Percentiles rank a stretch among this genome's conserved stretches.
Conservation (phyloP, 1,284 basidiomycete species). For the Boletus nobilissimus region DNA sequence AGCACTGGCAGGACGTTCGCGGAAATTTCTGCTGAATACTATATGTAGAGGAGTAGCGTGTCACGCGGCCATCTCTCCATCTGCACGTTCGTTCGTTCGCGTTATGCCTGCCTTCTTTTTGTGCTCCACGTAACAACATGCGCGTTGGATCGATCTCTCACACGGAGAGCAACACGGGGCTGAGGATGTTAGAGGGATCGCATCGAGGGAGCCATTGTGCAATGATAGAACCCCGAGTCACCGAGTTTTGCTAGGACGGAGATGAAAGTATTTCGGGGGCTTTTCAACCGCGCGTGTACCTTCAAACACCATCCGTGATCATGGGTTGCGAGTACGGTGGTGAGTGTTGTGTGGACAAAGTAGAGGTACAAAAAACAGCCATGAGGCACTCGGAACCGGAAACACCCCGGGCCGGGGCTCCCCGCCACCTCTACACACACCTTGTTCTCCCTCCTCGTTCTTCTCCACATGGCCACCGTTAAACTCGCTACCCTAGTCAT, state of each 20-base stretch:
- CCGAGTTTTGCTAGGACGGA: too few species aligned
- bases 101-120: neutral
- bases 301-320: too few species aligned
- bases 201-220: slow-evolving; percentile 11
- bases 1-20: neutral
- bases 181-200: slow-evolving; percentile 14
- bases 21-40: neutral
- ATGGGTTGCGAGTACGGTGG: too few species aligned
- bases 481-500: slow-evolving; percentile 76
- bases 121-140: slow-evolving; percentile 6
- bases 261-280: too few species aligned
- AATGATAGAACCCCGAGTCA: too few species aligned
- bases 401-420: neutral
- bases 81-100: neutral
- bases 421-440: neutral
- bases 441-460: neutral
- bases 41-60: neutral
- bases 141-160: neutral
- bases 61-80: neutral
- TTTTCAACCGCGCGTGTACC: too few species aligned
- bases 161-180: neutral
- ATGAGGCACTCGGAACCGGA: neutral
- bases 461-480: slow-evolving; percentile 66
- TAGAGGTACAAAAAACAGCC: too few species aligned
- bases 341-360: too few species aligned